Percentiles rank a stretch among this genome's conserved stretches.
phyloP scores from a whole-genome alignment of 805 yeast genomes.

The Hemisphaericaspora nanyangensis region DNA sequence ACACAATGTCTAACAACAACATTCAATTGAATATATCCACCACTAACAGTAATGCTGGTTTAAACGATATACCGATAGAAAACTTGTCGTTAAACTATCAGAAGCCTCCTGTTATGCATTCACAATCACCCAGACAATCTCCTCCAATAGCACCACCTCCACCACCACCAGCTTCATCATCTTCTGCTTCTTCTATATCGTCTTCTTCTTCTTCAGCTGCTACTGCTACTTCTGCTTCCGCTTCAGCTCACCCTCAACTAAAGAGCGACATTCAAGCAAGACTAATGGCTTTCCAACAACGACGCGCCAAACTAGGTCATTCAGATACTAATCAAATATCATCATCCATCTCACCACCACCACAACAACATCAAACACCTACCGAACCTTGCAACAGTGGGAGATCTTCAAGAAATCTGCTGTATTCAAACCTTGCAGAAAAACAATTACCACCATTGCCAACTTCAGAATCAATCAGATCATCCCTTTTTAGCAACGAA shows the following conservation, averaged over 20 bases:
- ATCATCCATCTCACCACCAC: conserved; percentile 1
- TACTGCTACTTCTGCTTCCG: conserved; percentile 9
- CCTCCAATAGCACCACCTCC: conserved; percentile 10
- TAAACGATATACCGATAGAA: no score
- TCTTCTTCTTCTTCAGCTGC: no score
- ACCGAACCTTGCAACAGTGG: neutral
- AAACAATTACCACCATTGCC: conserved; percentile 30
- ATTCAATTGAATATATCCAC: no score
- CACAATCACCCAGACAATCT: conserved; percentile 5
- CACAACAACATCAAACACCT: neutral
- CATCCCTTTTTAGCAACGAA: conserved; percentile 3
- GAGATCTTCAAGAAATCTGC: neutral
- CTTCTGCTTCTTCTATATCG: no score
- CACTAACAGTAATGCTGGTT: no score
- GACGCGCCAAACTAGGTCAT: conserved; percentile 40
- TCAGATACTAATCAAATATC: neutral
- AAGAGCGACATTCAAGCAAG: conserved; percentile 84
- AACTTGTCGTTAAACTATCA: no score
- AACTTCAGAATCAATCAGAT: neutral
- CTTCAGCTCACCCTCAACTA: conserved; percentile 25
- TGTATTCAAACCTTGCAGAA: conserved; percentile 6
- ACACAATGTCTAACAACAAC: no score
- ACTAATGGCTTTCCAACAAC: conserved; percentile 81
- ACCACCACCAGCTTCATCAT: no score
- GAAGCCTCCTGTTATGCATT: no score